Percentiles rank a stretch among this genome's conserved stretches.
These are phyloP conservation scores for Beauveria sp. DNA, from an alignment of 2,329 filamentous ascomycete species.

Conservation along the genomic window DNA sequence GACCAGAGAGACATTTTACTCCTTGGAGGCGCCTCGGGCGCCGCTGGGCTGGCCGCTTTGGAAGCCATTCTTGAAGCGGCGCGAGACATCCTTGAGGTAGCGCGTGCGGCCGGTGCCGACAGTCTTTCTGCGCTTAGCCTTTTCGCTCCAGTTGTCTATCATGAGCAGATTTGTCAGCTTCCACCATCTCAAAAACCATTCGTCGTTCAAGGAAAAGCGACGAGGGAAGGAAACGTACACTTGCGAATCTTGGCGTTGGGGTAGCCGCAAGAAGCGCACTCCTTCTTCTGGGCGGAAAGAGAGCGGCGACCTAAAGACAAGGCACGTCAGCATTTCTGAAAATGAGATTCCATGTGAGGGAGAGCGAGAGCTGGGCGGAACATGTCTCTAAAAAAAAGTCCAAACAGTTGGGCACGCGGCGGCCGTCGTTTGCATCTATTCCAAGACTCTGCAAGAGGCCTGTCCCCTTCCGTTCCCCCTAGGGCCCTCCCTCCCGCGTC, in stretches of 20 bases:
- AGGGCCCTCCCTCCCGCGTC: not conserved
- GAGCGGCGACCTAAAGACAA: conserved; percentile 70
- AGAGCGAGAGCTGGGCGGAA: no score
- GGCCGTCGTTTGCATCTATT: not conserved
- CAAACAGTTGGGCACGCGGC: no score
- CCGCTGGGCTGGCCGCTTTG: conserved; percentile 81
- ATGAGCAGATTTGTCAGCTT: not conserved
- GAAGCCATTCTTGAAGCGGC: conserved; percentile 98
- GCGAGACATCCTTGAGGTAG: conserved; percentile 85
- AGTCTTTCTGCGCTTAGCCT: conserved; percentile 99
- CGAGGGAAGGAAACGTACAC: conserved; percentile 67
- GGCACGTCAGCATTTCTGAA: conserved; percentile 10
- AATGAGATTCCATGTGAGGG: not conserved
- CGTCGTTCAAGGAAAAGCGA: not conserved
- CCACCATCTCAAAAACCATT: no score
- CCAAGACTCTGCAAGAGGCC: not conserved
- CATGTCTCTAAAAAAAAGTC: not conserved
- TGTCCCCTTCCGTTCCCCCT: not conserved
- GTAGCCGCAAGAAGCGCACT: conserved; percentile 92
- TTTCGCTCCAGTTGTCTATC: conserved; percentile 99
- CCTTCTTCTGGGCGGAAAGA: conserved; percentile 99
- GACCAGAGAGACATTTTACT: conserved; percentile 19
- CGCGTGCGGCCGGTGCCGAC: conserved; percentile 94
- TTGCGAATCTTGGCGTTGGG: conserved; percentile 94
- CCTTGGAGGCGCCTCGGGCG: conserved; percentile 53